Conservation (phyloP, 768 basidiomycete species). For the Dioszegia hungarica region DNA sequence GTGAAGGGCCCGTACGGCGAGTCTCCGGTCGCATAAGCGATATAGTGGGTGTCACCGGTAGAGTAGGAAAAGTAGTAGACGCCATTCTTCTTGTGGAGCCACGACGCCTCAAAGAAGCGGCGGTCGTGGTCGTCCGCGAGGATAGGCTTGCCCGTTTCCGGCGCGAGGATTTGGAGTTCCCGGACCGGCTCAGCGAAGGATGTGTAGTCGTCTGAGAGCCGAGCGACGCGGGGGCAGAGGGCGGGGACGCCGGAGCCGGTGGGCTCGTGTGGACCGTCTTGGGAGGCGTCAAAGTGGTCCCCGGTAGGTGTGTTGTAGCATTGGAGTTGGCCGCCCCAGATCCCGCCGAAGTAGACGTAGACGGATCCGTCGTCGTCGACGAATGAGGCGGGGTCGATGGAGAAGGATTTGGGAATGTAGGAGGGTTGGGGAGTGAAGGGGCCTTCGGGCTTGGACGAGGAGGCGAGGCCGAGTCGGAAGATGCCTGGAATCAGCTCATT, state of each 20-base stretch:
- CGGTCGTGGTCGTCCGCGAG: slow-evolving; percentile 26
- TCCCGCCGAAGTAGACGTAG: slow-evolving; percentile 31
- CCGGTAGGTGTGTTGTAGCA: slow-evolving; percentile 16
- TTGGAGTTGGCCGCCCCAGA: slow-evolving; percentile 33
- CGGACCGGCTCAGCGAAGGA: slow-evolving; percentile 13
- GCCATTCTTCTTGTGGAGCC: slow-evolving; percentile 24
- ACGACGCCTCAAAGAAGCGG: slow-evolving; percentile 32
- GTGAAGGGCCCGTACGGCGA: slow-evolving; percentile 29
- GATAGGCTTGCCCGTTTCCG: slow-evolving; percentile 15
- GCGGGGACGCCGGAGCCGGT: slow-evolving; percentile 20
- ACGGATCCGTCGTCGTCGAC: slow-evolving; percentile 19
- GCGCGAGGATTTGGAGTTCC: slow-evolving; percentile 21
- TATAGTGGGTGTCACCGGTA: slow-evolving; percentile 28
- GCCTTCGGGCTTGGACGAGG: slow-evolving; percentile 16
- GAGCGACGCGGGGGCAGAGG: slow-evolving; percentile 19
- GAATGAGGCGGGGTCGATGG: slow-evolving; percentile 30
- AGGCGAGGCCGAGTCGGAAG: slow-evolving; percentile 27
- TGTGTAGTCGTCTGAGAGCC: slow-evolving; percentile 14
- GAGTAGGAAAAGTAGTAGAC: slow-evolving; percentile 33
- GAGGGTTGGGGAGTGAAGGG: slow-evolving; percentile 25
- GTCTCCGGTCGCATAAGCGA: slow-evolving; percentile 19
- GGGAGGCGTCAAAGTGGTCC: slow-evolving; percentile 16
- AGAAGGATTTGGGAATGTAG: slow-evolving; percentile 17
- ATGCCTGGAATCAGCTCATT: slow-evolving; percentile 13
- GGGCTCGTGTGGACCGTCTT: slow-evolving; percentile 27